Base-by-base conservation (phyloP, 345 rosid genomes). In the Triadica sebifera region DNA sequence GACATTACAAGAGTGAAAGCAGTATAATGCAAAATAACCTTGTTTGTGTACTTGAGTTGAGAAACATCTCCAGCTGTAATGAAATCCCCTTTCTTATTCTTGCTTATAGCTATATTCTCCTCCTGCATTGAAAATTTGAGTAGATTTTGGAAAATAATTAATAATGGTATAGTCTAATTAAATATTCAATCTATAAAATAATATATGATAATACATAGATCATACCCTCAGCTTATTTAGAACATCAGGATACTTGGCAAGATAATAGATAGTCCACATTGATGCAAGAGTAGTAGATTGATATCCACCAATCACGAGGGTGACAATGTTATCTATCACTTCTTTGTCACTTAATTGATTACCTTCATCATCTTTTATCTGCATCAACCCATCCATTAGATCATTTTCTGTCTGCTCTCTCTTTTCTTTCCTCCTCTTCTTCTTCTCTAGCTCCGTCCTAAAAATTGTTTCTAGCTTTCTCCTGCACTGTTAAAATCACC, bases 181-280 rank as follows among this genome's bases (percentile, higher is more conserved):
- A 43, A 43, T 43, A 8, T 43, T 5, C 8, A 43, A 8, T 43
- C 6, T 0, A 43, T 43, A 43, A 43, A 43, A 1, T 43, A 43
- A 43, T 43, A 43, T 5, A 43, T 43, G 46, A 43, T 5, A 5
- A 43, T 43, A 43, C 34, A 29, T 29, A 4, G 46, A 43, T 43
- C 46, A 43, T 79, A 83, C 83, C 76, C 72, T 57, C 2, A 81
- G 76, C 53, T 61, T 78, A 19, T 71, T 16, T 1, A 83, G 86
- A 20, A 77, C 80, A 8, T 67, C 5, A 1, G 84, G 85, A 60
- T 29, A 75, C 74, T 82, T 87, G 70, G 80, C 83, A 45, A 85
- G 84, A 51, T 75, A 79, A 71, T 84, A 80, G 43, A 85, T 45
- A 22, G 84, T 84, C 85, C 88, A 85, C 79, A 72, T 82, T 2